A percentile compares a stretch with the other conserved stretches of the same genome.
Conservation (phyloP, 1,284 basidiomycete genomes). For the Cystobasidiaceae sp. region DNA sequence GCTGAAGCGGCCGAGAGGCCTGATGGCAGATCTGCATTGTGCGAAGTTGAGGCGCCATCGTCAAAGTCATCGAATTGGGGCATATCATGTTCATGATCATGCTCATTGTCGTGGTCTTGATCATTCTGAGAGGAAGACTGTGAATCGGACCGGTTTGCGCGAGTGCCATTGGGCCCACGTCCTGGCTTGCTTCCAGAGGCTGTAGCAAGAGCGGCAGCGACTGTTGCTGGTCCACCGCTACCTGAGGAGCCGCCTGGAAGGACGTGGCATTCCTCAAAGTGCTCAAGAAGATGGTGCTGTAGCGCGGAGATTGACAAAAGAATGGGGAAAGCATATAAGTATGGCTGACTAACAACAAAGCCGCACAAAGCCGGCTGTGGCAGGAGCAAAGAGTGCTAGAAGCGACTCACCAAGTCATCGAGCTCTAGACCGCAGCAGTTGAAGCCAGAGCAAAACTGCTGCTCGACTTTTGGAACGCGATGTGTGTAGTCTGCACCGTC, state of each 20-base stretch:
- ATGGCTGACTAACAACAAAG: neutral
- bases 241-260: neutral
- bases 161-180: neutral
- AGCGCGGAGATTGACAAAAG: neutral
- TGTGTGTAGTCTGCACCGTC: constrained; percentile 28
- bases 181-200: neutral
- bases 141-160: neutral
- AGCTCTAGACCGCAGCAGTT: constrained; percentile 74
- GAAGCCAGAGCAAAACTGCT: constrained; percentile 64
- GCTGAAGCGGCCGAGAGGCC: no score
- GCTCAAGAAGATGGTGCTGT: constrained; percentile 71
- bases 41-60: neutral
- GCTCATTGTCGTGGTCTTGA: neutral
- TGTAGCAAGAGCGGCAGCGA: neutral
- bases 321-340: neutral
- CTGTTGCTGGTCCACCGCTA: neutral
- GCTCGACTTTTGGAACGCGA: constrained; percentile 39
- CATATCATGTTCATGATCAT: constrained; percentile 3
- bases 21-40: no score
- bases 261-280: constrained; percentile 78
- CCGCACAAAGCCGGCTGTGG: neutral
- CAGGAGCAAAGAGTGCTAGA: neutral
- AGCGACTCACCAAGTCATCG: constrained; percentile 55
- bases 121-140: neutral
- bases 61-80: constrained; percentile 31